Percentiles rank a stretch among this genome's conserved stretches.
Conservation (phyloP, 2,329 filamentous ascomycete genomes). For the Neospermospora avenae region DNA sequence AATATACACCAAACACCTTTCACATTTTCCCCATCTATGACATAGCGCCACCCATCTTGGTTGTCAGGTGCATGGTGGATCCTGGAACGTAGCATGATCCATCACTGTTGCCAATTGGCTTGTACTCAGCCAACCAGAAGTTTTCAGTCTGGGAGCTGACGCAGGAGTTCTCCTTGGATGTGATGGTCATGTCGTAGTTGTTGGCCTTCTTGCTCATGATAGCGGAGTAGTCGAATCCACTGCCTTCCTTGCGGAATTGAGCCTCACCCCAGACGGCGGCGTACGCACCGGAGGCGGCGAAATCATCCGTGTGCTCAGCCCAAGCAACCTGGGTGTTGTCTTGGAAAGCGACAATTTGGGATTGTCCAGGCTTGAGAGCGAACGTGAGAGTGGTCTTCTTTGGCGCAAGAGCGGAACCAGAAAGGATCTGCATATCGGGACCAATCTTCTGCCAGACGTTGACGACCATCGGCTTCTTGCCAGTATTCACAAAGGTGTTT, state of each 20-base stretch:
- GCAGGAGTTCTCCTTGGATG: constrained; percentile 26
- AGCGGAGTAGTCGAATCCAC: constrained; percentile 33
- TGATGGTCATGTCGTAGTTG: constrained; percentile 34
- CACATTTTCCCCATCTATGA: neutral
- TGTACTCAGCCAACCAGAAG: constrained; percentile 29
- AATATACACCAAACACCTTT: constrained; percentile 1
- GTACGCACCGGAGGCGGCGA: constrained; percentile 24
- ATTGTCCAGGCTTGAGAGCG: constrained; percentile 22
- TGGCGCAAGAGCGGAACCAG: constrained; percentile 30
- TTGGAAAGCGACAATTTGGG: constrained; percentile 29
- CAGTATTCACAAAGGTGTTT: constrained; percentile 28
- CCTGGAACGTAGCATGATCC: constrained; percentile 31
- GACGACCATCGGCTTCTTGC: constrained; percentile 23
- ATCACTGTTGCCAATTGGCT: constrained; percentile 29
- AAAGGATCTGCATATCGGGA: constrained; percentile 13
- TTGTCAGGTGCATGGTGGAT: constrained; percentile 25
- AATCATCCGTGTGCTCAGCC: constrained; percentile 17
- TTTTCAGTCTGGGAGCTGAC: constrained; percentile 30
- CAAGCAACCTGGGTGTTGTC: constrained; percentile 30
- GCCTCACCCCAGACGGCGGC: constrained; percentile 31
- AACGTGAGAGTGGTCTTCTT: constrained; percentile 29
- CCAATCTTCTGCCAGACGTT: constrained; percentile 33
- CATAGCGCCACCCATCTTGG: constrained; percentile 28
- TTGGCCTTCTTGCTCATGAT: constrained; percentile 32
- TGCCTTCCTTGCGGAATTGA: constrained; percentile 27